Conservation (phyloP, 2,329 filamentous ascomycete species). For the Chrysoporthe puriensis region DNA sequence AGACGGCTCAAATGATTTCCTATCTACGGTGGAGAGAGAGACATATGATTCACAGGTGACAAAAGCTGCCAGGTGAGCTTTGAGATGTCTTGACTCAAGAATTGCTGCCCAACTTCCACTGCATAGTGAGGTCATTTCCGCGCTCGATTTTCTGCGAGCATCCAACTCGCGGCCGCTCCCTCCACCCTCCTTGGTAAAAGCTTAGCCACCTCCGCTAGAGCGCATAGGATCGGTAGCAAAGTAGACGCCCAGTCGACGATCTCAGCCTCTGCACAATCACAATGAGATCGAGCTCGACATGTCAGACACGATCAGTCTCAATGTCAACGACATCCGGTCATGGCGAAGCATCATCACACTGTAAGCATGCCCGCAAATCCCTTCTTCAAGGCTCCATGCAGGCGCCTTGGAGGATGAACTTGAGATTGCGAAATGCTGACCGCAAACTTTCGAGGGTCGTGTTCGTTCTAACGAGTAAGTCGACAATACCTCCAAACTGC, state of each 20-base stretch:
- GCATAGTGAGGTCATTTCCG: too few species aligned
- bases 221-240: too few species aligned
- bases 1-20: too few species aligned
- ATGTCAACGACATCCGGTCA: constrained; percentile 60
- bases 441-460: constrained; percentile 46
- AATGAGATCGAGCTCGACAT: constrained; percentile 21
- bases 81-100: too few species aligned
- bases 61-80: too few species aligned
- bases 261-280: not conserved
- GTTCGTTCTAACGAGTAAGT: constrained; percentile 72
- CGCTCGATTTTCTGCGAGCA: too few species aligned
- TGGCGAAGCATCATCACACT: constrained; percentile 75
- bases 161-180: too few species aligned
- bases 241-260: not conserved
- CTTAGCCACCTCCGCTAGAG: too few species aligned
- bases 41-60: too few species aligned
- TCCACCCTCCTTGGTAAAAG: too few species aligned
- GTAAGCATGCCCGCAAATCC: not conserved
- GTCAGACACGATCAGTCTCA: constrained; percentile 37
- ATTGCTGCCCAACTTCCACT: too few species aligned
- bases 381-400: not conserved
- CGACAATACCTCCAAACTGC: not conserved
- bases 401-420: not conserved
- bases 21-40: too few species aligned
- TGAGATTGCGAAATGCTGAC: not conserved